Base-by-base conservation (phyloP, 2,329 filamentous ascomycete genomes). In the Microascus cirrosus region DNA sequence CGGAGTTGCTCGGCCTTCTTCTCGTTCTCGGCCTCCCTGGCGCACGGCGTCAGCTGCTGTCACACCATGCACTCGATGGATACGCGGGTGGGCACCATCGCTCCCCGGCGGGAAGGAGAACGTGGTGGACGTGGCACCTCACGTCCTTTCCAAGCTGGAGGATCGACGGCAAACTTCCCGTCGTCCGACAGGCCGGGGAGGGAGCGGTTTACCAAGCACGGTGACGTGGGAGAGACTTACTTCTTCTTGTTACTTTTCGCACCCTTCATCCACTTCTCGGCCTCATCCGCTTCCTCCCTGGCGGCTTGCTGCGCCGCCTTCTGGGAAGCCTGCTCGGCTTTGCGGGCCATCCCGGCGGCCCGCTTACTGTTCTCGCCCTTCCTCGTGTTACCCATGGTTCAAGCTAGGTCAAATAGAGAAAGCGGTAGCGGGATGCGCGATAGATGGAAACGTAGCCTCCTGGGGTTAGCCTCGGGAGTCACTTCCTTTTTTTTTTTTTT, bases 241-340 rank as follows among this genome's bases (percentile, higher is more conserved):
- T 95, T 95, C 77, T 96, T 99, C 50, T 86, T 77, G 66, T 76
- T 89, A 64, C 80, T 87, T 77, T 97, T 99, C 57, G 90, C 71
- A 48, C 94, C 94, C 73, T 94, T 90, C 12, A 79, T 66, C 94
- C 94, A 99, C 65, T 95, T 79, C 58, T 81, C 78, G 4, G 85
- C 81, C 66, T 96, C 93, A 32, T 72, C 83, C 2, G 77, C 81
- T 4, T 83, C 83, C 57, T 77, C 81, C 72, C 86, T 86, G 42
- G 80, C 74, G 45, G 90, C 81, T 60, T 86, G 85, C 2, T 73
- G 84, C 0, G 90, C 89, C 60, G 85, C 80, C 74, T 97, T 97
- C 59, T 81, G 74, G 10, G 89, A 88, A 1, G 91, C 93, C 2
- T 84, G 86, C 54, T 96, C 91, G 62, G 91, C 91, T 79, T 99